Percentiles rank a stretch among this genome's conserved stretches.
phyloP scores from a whole-genome alignment of 441 rosid species.

The Gossypium schwendimanii region DNA sequence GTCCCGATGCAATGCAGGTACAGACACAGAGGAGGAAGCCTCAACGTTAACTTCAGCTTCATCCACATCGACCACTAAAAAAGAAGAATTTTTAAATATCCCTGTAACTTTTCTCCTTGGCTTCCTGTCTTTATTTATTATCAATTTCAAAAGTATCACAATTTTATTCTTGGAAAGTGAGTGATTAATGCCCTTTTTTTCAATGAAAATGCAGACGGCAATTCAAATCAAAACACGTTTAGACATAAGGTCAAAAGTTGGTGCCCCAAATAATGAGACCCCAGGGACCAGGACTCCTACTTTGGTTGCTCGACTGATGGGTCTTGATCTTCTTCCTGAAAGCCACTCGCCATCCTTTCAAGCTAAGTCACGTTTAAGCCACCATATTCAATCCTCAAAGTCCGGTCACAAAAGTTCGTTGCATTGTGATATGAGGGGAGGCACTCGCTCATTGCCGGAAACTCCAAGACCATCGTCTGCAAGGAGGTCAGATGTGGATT shows the following conservation, averaged over 20 bases:
- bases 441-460: conserved; percentile 69
- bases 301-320: conserved; percentile 88
- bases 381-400: conserved; percentile 12
- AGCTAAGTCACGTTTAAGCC: conserved; percentile 20
- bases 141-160: neutral
- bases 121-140: neutral
- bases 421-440: conserved; percentile 25
- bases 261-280: neutral
- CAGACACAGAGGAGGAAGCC: neutral
- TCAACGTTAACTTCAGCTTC: conserved; percentile 16
- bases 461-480: conserved; percentile 69
- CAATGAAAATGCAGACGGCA: neutral
- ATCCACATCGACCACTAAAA: conserved; percentile 27
- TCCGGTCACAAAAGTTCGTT: conserved; percentile 25
- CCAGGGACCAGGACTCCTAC: conserved; percentile 74
- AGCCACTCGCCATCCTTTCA: conserved; percentile 30
- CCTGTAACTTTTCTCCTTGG: conserved; percentile 42
- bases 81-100: conserved; percentile 37
- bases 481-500: conserved; percentile 59
- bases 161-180: neutral
- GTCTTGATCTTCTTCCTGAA: conserved; percentile 82
- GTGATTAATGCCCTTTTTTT: neutral
- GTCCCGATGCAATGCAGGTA: conserved; percentile 31
- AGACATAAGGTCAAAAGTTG: neutral
- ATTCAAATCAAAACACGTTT: neutral